Conservation (phyloP, 2,329 filamentous ascomycete genomes). For the Diplodia corticola region DNA sequence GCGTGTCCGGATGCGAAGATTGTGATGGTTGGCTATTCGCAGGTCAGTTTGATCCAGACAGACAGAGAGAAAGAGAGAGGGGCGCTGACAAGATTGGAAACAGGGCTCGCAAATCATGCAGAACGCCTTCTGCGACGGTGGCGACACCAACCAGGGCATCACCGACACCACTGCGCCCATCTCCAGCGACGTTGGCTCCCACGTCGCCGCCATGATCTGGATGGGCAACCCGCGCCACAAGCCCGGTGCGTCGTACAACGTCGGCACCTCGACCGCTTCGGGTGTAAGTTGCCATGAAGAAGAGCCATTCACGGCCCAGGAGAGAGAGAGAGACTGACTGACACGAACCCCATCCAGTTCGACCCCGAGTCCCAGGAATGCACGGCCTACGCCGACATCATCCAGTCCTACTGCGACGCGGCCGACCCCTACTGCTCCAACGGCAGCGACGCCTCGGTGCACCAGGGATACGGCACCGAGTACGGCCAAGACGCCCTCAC, state of each 20-base stretch:
- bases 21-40: slow-evolving; percentile 64
- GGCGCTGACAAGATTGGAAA: neutral
- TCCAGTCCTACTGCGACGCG: slow-evolving; percentile 13
- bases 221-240: slow-evolving; percentile 13
- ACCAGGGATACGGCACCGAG: slow-evolving; percentile 2
- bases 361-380: neutral
- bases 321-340: neutral
- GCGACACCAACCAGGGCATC: neutral
- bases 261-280: slow-evolving; percentile 30
- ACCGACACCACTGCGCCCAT: neutral
- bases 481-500: slow-evolving; percentile 53
- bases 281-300: slow-evolving; percentile 1
- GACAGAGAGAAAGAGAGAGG: too few species aligned
- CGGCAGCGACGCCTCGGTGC: neutral
- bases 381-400: neutral
- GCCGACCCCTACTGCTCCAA: slow-evolving; percentile 4
- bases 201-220: slow-evolving; percentile 11
- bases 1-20: slow-evolving; percentile 59
- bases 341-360: neutral
- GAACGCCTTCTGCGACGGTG: slow-evolving; percentile 11
- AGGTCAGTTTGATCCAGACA: slow-evolving; percentile 36
- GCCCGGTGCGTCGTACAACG: slow-evolving; percentile 9
- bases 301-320: too few species aligned
- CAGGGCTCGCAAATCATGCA: slow-evolving; percentile 12
- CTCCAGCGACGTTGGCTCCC: slow-evolving; percentile 27